phyloP scores from a whole-genome alignment of 768 basidiomycete genomes.

The Lactarius hengduanensis region DNA sequence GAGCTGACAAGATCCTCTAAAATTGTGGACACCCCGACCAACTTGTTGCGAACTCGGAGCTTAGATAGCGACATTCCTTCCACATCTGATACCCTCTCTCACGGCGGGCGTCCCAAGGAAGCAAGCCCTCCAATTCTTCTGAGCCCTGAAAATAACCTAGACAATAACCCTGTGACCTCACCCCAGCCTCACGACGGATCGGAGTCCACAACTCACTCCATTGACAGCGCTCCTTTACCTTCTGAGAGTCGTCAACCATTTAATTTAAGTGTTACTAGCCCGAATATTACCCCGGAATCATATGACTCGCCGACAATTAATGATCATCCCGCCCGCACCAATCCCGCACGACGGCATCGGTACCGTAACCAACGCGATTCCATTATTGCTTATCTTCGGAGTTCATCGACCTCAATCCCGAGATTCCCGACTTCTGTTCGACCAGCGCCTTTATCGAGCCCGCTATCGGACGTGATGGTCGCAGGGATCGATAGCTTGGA shows the following conservation, averaged over 20 bases:
- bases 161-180: neutral
- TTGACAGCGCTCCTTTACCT: neutral
- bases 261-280: neutral
- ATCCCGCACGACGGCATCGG: slow-evolving; percentile 34
- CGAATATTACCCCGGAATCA: slow-evolving; percentile 8
- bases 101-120: neutral
- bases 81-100: neutral
- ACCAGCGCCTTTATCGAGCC: neutral
- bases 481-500: neutral
- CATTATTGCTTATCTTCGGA: slow-evolving; percentile 47
- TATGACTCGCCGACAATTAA: slow-evolving; percentile 5
- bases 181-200: neutral
- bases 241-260: slow-evolving; percentile 8
- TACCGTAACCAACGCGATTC: slow-evolving; percentile 47
- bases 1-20: neutral
- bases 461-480: slow-evolving; percentile 6
- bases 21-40: neutral
- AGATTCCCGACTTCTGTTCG: slow-evolving; percentile 1
- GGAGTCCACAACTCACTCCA: neutral
- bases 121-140: neutral
- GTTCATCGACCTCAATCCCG: slow-evolving; percentile 15
- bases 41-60: neutral
- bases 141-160: neutral
- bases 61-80: neutral
- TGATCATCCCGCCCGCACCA: slow-evolving; percentile 4